Evolutionary conservation across 2,329 filamentous ascomycete species (phyloP).

Genomic region (Huntiella abstrusa): DNA sequence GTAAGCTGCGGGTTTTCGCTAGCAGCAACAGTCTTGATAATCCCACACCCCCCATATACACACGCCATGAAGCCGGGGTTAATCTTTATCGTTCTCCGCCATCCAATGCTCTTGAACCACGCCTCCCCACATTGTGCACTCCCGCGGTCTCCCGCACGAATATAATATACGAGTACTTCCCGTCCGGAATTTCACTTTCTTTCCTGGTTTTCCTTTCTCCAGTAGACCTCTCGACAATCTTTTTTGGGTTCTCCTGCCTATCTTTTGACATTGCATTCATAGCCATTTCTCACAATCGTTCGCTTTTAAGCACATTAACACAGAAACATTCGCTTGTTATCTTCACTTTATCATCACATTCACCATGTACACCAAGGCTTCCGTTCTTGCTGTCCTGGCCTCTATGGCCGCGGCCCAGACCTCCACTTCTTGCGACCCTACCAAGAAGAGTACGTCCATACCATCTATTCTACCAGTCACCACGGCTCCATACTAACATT

Average conservation of each 20-base stretch:
- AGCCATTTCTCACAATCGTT: neutral
- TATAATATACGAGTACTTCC: neutral
- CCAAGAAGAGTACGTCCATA: constrained; percentile 27
- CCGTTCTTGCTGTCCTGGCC: constrained; percentile 29
- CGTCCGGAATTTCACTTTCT: neutral
- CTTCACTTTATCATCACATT: neutral
- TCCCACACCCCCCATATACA: too few species aligned
- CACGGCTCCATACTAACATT: neutral
- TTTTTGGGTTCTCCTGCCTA: constrained; percentile 1
- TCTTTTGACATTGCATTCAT: neutral
- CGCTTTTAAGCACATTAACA: neutral
- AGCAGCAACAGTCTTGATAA: too few species aligned
- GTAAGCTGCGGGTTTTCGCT: too few species aligned
- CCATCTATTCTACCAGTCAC: neutral
- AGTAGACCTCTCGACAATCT: constrained; percentile 6
- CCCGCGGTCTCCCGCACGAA: neutral
- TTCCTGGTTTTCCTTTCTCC: neutral
- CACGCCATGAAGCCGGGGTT: too few species aligned
- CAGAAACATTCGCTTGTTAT: neutral
- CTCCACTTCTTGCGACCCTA: constrained; percentile 35
- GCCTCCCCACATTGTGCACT: too few species aligned
- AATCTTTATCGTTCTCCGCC: too few species aligned
- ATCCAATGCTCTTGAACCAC: too few species aligned
- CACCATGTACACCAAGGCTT: constrained; percentile 21
- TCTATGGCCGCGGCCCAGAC: constrained; percentile 37